phyloP scores from a whole-genome alignment of 805 yeast species.

The Starmerella apis region DNA sequence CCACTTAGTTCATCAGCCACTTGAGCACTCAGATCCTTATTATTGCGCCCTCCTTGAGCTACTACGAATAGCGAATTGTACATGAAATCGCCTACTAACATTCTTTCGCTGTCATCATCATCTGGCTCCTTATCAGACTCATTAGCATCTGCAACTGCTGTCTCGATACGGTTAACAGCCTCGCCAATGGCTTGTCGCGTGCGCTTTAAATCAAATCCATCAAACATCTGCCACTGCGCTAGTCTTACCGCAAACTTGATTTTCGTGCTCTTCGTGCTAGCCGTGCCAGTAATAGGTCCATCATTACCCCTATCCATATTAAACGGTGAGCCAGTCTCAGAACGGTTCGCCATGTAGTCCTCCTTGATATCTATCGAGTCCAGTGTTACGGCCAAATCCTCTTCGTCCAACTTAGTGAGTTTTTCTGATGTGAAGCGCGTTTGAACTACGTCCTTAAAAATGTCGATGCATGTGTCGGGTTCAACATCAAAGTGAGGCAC shows the following conservation, averaged over 20 bases:
- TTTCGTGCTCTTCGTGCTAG: neutral
- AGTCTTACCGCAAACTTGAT: conserved; percentile 14
- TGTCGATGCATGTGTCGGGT: conserved; percentile 3
- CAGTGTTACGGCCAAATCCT: neutral
- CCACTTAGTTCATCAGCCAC: conserved; percentile 44
- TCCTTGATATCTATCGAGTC: conserved; percentile 21
- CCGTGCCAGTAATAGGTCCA: neutral
- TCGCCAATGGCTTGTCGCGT: conserved; percentile 57
- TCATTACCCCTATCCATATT: neutral
- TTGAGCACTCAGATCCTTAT: conserved; percentile 28
- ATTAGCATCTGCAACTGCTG: conserved; percentile 18
- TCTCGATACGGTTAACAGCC: conserved; percentile 56
- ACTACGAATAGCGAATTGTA: conserved; percentile 69
- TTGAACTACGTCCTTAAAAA: conserved; percentile 2
- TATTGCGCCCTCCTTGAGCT: neutral
- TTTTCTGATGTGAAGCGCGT: neutral
- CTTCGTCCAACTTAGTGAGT: neutral
- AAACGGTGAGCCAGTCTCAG: neutral
- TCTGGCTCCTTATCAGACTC: conserved; percentile 23
- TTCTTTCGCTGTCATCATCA: conserved; percentile 10
- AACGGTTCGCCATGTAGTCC: conserved; percentile 12
- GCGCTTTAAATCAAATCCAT: conserved; percentile 87
- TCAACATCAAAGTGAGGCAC: conserved; percentile 4
- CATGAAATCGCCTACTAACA: conserved; percentile 48
- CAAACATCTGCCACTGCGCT: conserved; percentile 44